phyloP scores from a whole-genome alignment of 768 basidiomycete genomes.

The Suillus brevipes region DNA sequence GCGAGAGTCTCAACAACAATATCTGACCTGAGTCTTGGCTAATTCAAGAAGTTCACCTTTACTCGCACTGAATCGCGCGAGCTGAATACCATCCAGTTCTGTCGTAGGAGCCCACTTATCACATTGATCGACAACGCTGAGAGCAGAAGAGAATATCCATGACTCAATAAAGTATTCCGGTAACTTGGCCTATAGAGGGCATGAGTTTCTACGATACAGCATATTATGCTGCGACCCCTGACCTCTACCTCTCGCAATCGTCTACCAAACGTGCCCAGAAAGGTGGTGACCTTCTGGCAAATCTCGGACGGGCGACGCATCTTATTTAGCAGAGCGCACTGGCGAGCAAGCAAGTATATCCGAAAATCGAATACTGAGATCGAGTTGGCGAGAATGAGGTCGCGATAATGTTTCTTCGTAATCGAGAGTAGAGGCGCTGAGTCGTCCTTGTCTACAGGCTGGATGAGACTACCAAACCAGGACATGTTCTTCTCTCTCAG shows the following conservation, averaged over 20 bases:
- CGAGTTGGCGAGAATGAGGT: conserved; percentile 84
- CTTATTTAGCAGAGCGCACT: conserved; percentile 74
- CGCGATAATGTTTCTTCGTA: conserved; percentile 81
- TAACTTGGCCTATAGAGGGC: conserved; percentile 43
- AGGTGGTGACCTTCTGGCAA: conserved; percentile 66
- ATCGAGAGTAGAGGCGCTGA: conserved; percentile 77
- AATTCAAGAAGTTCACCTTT: conserved; percentile 90
- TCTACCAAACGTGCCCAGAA: conserved; percentile 75
- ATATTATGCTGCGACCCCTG: conserved; percentile 15
- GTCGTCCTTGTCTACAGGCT: conserved; percentile 70
- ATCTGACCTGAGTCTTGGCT: conserved; percentile 78
- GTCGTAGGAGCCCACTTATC: conserved; percentile 61
- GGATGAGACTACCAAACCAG: conserved; percentile 89
- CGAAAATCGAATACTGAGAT: conserved; percentile 95
- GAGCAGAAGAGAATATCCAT: conserved; percentile 90
- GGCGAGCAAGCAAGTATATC: conserved; percentile 84
- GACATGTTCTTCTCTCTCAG: conserved; percentile 80
- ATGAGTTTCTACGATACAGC: conserved; percentile 19
- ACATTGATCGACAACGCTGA: conserved; percentile 80
- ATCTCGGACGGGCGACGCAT: conserved; percentile 70
- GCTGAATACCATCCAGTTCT: conserved; percentile 46
- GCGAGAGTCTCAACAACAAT: background rate
- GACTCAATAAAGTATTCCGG: conserved; percentile 81
- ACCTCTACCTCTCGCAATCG: conserved; percentile 79
- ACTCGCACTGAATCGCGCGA: conserved; percentile 63